Percentiles rank a stretch among this genome's conserved stretches.
These are phyloP conservation scores for Fusarium sp. DNA, from an alignment of 2,329 filamentous ascomycete genomes.

Conservation along the genomic window DNA sequence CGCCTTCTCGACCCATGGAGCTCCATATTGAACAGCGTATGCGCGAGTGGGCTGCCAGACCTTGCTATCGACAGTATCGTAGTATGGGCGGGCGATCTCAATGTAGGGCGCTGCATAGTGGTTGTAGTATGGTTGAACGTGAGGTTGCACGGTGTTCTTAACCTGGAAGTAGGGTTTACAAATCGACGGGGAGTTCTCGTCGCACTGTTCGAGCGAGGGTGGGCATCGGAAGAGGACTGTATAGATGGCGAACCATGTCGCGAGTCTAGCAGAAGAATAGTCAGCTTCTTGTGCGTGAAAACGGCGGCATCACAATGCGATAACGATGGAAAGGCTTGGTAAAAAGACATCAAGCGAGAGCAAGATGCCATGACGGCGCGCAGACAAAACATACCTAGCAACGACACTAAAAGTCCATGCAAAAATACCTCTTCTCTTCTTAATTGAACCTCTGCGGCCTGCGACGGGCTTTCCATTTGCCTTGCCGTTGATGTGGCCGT, in stretches of 20 bases:
- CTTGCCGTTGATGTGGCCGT: conserved; percentile 51
- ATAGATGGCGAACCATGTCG: conserved; percentile 86
- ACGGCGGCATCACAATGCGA: not conserved
- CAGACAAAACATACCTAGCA: conserved; percentile 59
- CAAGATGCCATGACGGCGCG: conserved; percentile 5
- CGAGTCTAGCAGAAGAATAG: conserved; percentile 62
- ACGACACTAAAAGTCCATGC: conserved; percentile 57
- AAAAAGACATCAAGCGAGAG: not conserved
- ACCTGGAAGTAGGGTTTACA: conserved; percentile 84
- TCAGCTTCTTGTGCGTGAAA: not conserved
- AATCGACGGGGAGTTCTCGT: conserved; percentile 75
- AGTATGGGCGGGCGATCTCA: conserved; percentile 79
- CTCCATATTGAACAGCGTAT: conserved; percentile 77
- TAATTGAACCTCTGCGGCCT: conserved; percentile 34
- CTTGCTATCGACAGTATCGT: conserved; percentile 66
- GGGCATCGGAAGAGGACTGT: conserved; percentile 88
- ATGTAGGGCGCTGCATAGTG: conserved; percentile 86
- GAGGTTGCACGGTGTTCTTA: conserved; percentile 72
- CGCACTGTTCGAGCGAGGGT: conserved; percentile 71
- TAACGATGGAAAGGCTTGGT: conserved; percentile 7
- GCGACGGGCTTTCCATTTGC: conserved; percentile 42
- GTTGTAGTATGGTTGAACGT: conserved; percentile 86
- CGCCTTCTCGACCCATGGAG: conserved; percentile 74
- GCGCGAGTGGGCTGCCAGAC: conserved; percentile 75
- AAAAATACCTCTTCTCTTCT: conserved; percentile 43